Base-by-base conservation (phyloP, 306 rosid genomes). In the Casuarina equisetifolia region DNA sequence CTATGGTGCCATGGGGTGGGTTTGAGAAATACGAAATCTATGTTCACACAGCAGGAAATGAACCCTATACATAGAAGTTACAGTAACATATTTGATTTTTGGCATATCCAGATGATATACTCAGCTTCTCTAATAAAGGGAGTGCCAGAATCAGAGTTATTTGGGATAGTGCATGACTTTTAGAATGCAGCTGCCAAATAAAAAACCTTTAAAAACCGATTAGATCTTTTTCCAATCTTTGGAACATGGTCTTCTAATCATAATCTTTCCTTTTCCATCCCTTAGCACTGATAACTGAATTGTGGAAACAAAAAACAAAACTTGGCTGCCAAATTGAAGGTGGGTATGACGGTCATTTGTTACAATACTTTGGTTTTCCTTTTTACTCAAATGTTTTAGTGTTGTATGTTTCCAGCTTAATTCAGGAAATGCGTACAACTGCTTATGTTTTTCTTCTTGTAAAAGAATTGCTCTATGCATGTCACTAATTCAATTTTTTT, bases 401-500 rank as follows among this genome's bases (percentile, higher is more conserved):
- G 39, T 62, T 62, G 36, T 35, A 36, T 36, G 44, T 62, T 11
- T 62, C 4, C 0, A 9, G n/a, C 19, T 16, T 40, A 40, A n/a
- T 19, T 40, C 70, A 6, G 32, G 20, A 64, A 76, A 70, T 75
- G 44, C 74, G 75, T 66, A 49, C 36, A 63, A 75, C 57, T 42
- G 3, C 78, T 3, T 15, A 17, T 61, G 19, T 57, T n/a, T 9
- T 36, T 32, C 64, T 74, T 84, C 32, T 36, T 76, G 70, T 48
- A 2, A 48, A 48, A 48, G 3, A 48, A 48, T 78, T 69, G 1
- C 50, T 9, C 40, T 77, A 70, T 66, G 38, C 25, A 76, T 50
- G 70, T 52, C n/a, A n/a, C 66, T 72, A 35, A 69, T 44, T 81
- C 36, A 44, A 72, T 80, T 69, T 76, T 74, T 86, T 72, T 87